phyloP scores from a whole-genome alignment of 2,329 filamentous ascomycete species.

The Lasiodiplodia gonubiensis region DNA sequence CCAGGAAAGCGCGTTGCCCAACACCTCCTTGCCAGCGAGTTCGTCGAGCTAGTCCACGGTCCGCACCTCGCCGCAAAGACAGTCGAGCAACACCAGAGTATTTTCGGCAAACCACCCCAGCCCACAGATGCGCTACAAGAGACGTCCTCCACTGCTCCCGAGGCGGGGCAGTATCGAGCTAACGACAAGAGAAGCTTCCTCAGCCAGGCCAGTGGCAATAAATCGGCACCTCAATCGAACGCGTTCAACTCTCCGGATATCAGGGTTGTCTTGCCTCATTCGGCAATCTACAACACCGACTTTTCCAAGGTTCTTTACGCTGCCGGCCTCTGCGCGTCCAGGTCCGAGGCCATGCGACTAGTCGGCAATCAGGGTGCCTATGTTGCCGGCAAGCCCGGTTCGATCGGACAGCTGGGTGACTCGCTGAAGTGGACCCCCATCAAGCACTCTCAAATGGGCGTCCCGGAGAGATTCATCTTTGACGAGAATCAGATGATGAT shows the following conservation, averaged over 20 bases:
- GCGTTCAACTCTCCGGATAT: neutral
- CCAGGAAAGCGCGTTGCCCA: conserved; percentile 79
- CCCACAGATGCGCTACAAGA: neutral
- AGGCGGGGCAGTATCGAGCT: neutral
- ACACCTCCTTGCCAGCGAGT: conserved; percentile 80
- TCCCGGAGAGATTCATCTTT: conserved; percentile 65
- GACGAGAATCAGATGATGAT: conserved; percentile 62
- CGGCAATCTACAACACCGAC: conserved; percentile 60
- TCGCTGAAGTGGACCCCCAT: conserved; percentile 68
- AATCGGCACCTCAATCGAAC: conserved; percentile 27
- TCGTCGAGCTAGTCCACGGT: conserved; percentile 81
- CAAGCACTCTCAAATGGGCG: conserved; percentile 62
- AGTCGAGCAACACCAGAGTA: conserved; percentile 60
- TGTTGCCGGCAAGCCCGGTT: conserved; percentile 59
- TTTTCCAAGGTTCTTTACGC: conserved; percentile 66
- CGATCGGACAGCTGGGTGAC: conserved; percentile 52
- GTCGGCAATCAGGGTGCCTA: conserved; percentile 64
- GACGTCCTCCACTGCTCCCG: neutral
- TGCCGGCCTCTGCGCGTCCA: conserved; percentile 63
- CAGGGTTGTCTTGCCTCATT: conserved; percentile 62
- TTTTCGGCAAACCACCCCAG: conserved; percentile 42
- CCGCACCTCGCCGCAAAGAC: conserved; percentile 66
- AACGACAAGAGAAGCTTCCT: conserved; percentile 35
- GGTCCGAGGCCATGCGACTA: conserved; percentile 64
- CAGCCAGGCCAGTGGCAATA: conserved; percentile 41